Conservation (phyloP, 441 rosid species). For the Arabidopsis hybrid region DNA sequence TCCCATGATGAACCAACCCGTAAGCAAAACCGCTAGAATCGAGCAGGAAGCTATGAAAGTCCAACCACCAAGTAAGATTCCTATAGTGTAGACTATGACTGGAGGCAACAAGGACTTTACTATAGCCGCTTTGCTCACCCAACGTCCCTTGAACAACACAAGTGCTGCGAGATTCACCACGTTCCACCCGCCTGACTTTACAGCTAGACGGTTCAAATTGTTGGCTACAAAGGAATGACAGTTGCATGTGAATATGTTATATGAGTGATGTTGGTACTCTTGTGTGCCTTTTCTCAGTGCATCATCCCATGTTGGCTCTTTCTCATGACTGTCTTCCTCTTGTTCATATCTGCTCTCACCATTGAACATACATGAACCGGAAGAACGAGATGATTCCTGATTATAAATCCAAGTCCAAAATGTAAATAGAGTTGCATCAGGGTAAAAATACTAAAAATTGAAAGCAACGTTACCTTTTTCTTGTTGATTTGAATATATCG, state of each 20-base stretch:
- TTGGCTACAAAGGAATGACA: conserved; percentile 81
- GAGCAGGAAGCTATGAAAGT: conserved; percentile 54
- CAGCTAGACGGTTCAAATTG: conserved; percentile 68
- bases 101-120: conserved; percentile 57
- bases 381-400: conserved; percentile 55
- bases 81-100: conserved; percentile 49
- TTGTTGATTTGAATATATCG: conserved; percentile 66
- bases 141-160: conserved; percentile 60
- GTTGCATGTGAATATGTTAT: conserved; percentile 74
- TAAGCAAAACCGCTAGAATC: conserved; percentile 53
- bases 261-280: conserved; percentile 68
- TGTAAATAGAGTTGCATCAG: neutral
- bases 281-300: conserved; percentile 61
- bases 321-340: conserved; percentile 48
- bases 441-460: neutral
- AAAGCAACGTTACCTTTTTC: conserved; percentile 49
- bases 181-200: conserved; percentile 70
- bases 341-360: conserved; percentile 45
- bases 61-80: conserved; percentile 60
- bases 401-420: conserved; percentile 11
- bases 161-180: conserved; percentile 69
- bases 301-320: conserved; percentile 61
- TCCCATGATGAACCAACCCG: conserved; percentile 67
- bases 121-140: conserved; percentile 61
- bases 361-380: conserved; percentile 41